Base-by-base conservation (phyloP, 2,329 filamentous ascomycete genomes). In the Cylindrodendrum hubeiense region DNA sequence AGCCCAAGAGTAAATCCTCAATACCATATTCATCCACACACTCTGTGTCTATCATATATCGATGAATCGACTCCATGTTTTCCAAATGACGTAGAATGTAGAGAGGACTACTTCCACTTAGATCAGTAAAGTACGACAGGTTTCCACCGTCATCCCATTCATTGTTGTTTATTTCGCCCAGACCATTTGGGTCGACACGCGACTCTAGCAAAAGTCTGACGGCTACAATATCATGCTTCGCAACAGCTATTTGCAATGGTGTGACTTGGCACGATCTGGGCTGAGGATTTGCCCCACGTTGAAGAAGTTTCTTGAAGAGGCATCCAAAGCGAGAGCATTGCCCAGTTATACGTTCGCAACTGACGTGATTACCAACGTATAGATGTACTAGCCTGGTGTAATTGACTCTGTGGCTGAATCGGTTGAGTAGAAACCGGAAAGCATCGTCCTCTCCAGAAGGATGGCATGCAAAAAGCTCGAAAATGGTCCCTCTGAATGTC, bases 201-300 rank as follows among this genome's bases (percentile, higher is more conserved):
- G 41, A 19, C 5, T 57, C 26, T 26, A 57, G 28, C 5, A 57
- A 15, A 2, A 47, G 22, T 37, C 28, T n/a, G 17, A 37, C 26
- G 3, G 39, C 41, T 4, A 2, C n/a, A 21, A n/a, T 10, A 22
- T 57, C 26, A 5, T 7, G 4, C 17, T 10, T 33, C 5, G n/a
- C 37, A 17, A 47, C 41, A 46, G 41, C 53, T 2, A 57, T 44
- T n/a, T 57, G 53, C 5, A 57, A n/a, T 15, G 53, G 53, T 21
- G 53, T 57, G n/a, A 57, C 53, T 47, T 34, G 26, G n/a, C 53
- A 57, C 17, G 53, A 57, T 24, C 10, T n/a, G 19, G 53, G 53
- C 15, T n/a, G 53, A 44, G 53, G n/a, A 3, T 24, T 15, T 7
- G 41, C 53, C 3, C 41, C 53, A 15, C 10, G 2, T 12, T n/a